Conservation (phyloP, 2,329 filamentous ascomycete genomes). For the Hymenoscyphus scutula region DNA sequence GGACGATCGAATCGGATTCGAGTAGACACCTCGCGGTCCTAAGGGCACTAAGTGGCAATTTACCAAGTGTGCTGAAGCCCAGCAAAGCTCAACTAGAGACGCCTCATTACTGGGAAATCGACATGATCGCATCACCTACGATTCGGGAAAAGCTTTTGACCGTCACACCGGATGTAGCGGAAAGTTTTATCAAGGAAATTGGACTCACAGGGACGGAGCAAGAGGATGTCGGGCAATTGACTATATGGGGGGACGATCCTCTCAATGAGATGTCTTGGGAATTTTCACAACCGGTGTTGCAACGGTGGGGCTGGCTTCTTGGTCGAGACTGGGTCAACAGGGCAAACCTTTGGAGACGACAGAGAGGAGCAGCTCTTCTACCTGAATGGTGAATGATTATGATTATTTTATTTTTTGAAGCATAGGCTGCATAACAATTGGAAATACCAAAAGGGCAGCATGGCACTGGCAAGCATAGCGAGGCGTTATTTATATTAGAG, state of each 20-base stretch:
- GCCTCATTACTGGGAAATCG: slow-evolving; percentile 43
- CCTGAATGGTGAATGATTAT: slow-evolving; percentile 34
- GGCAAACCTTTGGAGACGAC: slow-evolving; percentile 43
- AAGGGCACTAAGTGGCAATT: slow-evolving; percentile 32
- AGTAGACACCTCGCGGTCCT: slow-evolving; percentile 37
- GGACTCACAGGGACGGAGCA: slow-evolving; percentile 38
- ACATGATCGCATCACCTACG: slow-evolving; percentile 41
- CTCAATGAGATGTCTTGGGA: slow-evolving; percentile 44
- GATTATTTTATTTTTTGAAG: neutral
- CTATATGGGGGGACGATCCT: slow-evolving; percentile 44
- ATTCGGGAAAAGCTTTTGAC: slow-evolving; percentile 41
- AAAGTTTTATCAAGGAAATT: slow-evolving; percentile 40
- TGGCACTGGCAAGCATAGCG: neutral
- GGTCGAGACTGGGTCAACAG: slow-evolving; percentile 40
- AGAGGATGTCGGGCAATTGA: slow-evolving; percentile 41
- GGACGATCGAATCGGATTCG: slow-evolving; percentile 36
- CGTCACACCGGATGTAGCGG: slow-evolving; percentile 38
- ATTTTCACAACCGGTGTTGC: slow-evolving; percentile 40
- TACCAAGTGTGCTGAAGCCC: slow-evolving; percentile 39
- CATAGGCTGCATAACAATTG: neutral
- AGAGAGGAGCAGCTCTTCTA: slow-evolving; percentile 38
- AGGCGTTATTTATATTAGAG: neutral
- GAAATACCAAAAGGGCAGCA: neutral
- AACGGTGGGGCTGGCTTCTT: slow-evolving; percentile 42
- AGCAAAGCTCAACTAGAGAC: slow-evolving; percentile 41